Conservation (phyloP, 2,329 filamentous ascomycete genomes). For the Aplosporella prunicola region DNA sequence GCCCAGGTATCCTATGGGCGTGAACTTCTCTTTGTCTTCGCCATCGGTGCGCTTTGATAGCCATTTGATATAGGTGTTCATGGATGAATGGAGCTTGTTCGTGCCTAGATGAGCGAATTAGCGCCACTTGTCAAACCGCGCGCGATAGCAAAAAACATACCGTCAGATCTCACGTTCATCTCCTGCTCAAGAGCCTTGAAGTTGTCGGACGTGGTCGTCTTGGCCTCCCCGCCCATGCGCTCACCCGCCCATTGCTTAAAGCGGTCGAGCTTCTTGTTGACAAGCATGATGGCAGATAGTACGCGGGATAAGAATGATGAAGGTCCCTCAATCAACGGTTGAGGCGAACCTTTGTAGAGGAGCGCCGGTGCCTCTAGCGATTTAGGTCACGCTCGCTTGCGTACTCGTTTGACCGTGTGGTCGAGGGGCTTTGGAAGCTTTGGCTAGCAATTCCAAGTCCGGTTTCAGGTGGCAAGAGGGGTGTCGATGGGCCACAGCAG, state of each 20-base stretch:
- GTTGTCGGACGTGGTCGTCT: slow-evolving; percentile 78
- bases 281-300: slow-evolving; percentile 44
- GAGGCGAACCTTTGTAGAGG: no score
- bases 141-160: slow-evolving; percentile 38
- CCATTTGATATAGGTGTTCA: slow-evolving; percentile 79
- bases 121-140: slow-evolving; percentile 4
- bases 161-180: slow-evolving; percentile 82
- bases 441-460: no score
- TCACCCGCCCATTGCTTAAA: slow-evolving; percentile 98
- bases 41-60: slow-evolving; percentile 73
- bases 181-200: slow-evolving; percentile 85
- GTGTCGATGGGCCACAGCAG: no score
- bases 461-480: no score
- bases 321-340: no score
- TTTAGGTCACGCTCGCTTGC: no score
- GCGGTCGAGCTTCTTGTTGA: slow-evolving; percentile 84
- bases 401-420: no score
- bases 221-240: slow-evolving; percentile 86
- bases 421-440: no score
- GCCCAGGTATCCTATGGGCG: slow-evolving; percentile 71
- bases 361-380: no score
- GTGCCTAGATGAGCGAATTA: slow-evolving; percentile 52
- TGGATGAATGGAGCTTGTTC: slow-evolving; percentile 79
- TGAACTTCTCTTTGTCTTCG: slow-evolving; percentile 79
- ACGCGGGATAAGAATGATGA: no score